phyloP scores from a whole-genome alignment of 306 rosid species.

The Quercus agrifolia region DNA sequence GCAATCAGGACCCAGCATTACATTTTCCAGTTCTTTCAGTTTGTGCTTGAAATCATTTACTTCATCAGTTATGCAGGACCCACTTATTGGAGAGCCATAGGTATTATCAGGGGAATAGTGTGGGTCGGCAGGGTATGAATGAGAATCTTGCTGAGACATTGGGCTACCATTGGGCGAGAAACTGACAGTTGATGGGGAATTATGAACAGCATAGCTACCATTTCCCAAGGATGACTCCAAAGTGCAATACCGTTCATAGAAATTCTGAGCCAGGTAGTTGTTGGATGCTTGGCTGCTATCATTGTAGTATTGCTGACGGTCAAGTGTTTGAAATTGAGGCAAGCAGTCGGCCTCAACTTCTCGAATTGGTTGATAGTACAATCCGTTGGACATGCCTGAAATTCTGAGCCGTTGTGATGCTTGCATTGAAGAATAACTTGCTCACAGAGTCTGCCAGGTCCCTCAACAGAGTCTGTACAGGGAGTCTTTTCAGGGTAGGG shows the following conservation, averaged over 20 bases:
- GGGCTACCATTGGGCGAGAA: slow-evolving; percentile 76
- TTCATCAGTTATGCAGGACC: slow-evolving; percentile 78
- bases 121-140: slow-evolving; percentile 46
- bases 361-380: slow-evolving; percentile 57
- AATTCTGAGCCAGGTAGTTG: slow-evolving; percentile 32
- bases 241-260: slow-evolving; percentile 58
- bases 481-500: slow-evolving; percentile 5
- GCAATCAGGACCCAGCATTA: slow-evolving; percentile 84
- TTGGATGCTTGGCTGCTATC: slow-evolving; percentile 47
- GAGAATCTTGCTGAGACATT: slow-evolving; percentile 66
- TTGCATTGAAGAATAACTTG: slow-evolving; percentile 49
- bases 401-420: slow-evolving; percentile 67
- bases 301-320: slow-evolving; percentile 38
- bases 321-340: slow-evolving; percentile 53
- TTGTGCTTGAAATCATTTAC: slow-evolving; percentile 62
- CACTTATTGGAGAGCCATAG: slow-evolving; percentile 67
- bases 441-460: neutral
- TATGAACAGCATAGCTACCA: slow-evolving; percentile 35
- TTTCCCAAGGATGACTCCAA: slow-evolving; percentile 76
- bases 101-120: slow-evolving; percentile 56
- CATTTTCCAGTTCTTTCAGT: slow-evolving; percentile 81
- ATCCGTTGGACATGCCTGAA: slow-evolving; percentile 50
- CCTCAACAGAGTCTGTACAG: slow-evolving; percentile 1
- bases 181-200: slow-evolving; percentile 60
- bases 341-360: slow-evolving; percentile 60